phyloP scores from a whole-genome alignment of 805 yeast species.

The Myxozyma geophila region DNA sequence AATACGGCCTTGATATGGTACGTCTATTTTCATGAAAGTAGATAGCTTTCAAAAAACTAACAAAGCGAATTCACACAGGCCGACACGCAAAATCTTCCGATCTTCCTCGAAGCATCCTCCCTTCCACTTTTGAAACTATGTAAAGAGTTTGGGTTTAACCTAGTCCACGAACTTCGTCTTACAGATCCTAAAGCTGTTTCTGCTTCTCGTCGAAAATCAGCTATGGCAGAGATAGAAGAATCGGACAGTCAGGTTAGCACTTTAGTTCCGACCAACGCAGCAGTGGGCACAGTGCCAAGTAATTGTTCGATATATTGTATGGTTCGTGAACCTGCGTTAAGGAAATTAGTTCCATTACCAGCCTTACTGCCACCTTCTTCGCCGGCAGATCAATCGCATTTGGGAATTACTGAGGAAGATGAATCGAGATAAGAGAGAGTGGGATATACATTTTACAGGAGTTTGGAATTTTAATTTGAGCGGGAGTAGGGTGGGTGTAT shows the following conservation, averaged over 20 bases:
- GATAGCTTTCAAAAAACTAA: too few relatives aligned
- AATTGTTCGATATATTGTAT: constrained; percentile 32
- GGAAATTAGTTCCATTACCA: constrained; percentile 18
- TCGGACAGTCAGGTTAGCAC: background rate
- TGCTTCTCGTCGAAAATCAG: background rate
- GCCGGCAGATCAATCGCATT: background rate
- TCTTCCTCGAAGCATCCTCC: constrained; percentile 20
- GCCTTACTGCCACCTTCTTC: background rate
- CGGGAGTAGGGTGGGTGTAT: background rate
- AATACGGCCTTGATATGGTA: constrained; percentile 33
- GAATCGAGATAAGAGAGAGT: background rate
- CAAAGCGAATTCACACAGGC: constrained; percentile 9
- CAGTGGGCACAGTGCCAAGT: background rate
- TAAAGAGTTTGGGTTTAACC: constrained; percentile 22
- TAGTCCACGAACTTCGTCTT: constrained; percentile 31
- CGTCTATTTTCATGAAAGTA: background rate
- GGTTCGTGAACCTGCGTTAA: constrained; percentile 27
- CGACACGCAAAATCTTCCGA: constrained; percentile 32
- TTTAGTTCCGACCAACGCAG: background rate
- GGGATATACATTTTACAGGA: background rate
- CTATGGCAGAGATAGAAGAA: background rate
- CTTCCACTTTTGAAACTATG: constrained; percentile 3
- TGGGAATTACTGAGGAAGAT: background rate
- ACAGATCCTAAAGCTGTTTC: background rate
- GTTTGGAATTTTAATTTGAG: background rate